Base-by-base conservation (phyloP, 1,139 yeast genomes). In the Pichia sorboxylosa region DNA sequence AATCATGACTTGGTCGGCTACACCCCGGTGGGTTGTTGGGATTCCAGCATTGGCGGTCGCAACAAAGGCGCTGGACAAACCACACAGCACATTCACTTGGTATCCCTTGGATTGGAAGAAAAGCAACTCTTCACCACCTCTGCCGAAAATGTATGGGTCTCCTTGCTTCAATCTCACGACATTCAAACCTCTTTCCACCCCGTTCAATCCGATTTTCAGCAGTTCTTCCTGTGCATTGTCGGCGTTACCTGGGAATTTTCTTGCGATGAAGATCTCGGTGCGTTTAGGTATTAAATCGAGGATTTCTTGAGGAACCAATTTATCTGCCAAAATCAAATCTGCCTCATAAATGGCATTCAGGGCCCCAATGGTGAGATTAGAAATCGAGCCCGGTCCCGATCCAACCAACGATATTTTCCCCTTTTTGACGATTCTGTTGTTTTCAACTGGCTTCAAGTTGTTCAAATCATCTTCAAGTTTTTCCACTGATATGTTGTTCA, bases 211-310 rank as follows among this genome's bases (percentile, higher is more conserved):
- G 40, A 77, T 57, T 15, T 65, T 61, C 24, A 84, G 60, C 25
- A 90, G 63, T 54, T 90, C 96, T 42, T 81, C 70, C 55, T 90
- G 98, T 0, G 97, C 97, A 31, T 69, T 68, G 49, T 85, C 96
- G 1, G 98, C 97, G 52, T 90, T 87, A 1, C 98, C 98, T 2
- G 97, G 97, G 57, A 85, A 90, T 55, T 90, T 90, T 28, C 85
- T 68, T 11, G 98, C 97, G 41, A 87, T 85, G 51, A 81, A 84
- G 5, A 80, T 61, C 33, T 76, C 77, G 1, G 93, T 81, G 27
- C 66, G 62, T 24, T 68, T 56, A 0, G 97, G 97, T 13, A 87
- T 79, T 23, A 85, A 58, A 32, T 79, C 85, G 22, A 87, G 59
- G 2, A 90, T 94, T 45, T 78, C 79, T 45, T 80, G 82, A 4